Base-by-base conservation (phyloP, 1,284 basidiomycete species). In the Phellinidium pouzarii region DNA sequence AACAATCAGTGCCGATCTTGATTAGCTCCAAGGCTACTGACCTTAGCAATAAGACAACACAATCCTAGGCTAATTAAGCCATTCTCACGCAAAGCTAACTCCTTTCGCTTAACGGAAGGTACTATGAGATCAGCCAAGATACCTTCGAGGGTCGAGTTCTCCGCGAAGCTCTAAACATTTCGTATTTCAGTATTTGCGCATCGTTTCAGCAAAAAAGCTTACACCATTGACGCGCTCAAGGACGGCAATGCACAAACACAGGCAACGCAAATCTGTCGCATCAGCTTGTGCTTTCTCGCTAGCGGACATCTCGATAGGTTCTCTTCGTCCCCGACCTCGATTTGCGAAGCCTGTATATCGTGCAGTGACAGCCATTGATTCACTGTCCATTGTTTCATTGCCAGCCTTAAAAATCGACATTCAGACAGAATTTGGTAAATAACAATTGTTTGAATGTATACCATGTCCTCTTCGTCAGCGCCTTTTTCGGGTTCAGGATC, bases 151-250 rank as follows among this genome's bases (percentile, higher is more conserved):
- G 77, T 77, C 14, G 78, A 77, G 63, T 82, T 81, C 53, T 82
- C 79, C 59, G 78, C 75, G 23, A 82, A 63, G 8, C 70, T 73
- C 68, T 53, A 27, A 20, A n/a, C 25, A 48, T 9, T 9, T 40
- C 22, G 0, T 14, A 25, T 25, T n/a, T 37, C 7, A 3, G 7
- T 40, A 8, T 7, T 14, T 34, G 9, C n/a, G 26, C 11, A 14
- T 17, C 8, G 22, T 31, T 12, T 20, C 14, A 8, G 4, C 7
- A 9, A 29, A 36, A 19, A 23, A 12, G 72, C 86, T 50, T 60
- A 94, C 92, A 20, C 90, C 83, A 61, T 93, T 85, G 22, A 94
- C 90, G 14, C 94, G 81, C 69, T 98, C 94, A 3, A 98, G 75
- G 76, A 98, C 84, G 1, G 85, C 87, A 43, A 89, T 91, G 57